These are phyloP conservation scores for Pichia sporocuriosa DNA, from an alignment of 805 yeast species.

Conservation along the genomic window DNA sequence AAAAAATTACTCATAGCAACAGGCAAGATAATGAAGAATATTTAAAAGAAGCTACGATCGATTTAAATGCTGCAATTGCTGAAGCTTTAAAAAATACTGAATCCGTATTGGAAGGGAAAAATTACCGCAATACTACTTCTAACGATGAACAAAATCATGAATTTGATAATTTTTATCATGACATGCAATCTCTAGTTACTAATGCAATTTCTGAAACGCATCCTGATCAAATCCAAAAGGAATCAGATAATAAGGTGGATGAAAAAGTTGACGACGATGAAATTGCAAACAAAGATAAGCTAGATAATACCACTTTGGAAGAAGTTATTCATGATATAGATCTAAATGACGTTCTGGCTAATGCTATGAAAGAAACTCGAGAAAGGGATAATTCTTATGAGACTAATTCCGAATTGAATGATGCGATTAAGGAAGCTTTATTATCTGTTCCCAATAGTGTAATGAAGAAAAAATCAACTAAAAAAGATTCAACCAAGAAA, in stretches of 20 bases:
- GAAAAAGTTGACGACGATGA: background rate
- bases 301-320: background rate
- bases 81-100: constrained; percentile 20
- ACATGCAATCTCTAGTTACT: constrained; percentile 7
- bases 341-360: constrained; percentile 15
- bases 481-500: background rate
- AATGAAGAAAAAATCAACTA: background rate
- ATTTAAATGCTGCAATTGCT: constrained; percentile 21
- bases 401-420: background rate
- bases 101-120: constrained; percentile 3
- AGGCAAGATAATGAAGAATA: background rate
- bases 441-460: constrained; percentile 1
- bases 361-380: constrained; percentile 15
- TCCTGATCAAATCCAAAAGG: too few relatives aligned
- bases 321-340: constrained; percentile 13
- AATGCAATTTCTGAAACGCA: background rate
- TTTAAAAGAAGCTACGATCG: constrained; percentile 11
- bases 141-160: background rate
- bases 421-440: constrained; percentile 8
- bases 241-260: too few relatives aligned
- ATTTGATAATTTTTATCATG: constrained; percentile 8
- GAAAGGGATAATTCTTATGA: constrained; percentile 20
- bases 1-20: too few relatives aligned
- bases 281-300: background rate
- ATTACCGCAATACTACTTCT: background rate